These are phyloP conservation scores for Apodospora peruviana DNA, from an alignment of 495 filamentous ascomycete species.

Conservation along the genomic window DNA sequence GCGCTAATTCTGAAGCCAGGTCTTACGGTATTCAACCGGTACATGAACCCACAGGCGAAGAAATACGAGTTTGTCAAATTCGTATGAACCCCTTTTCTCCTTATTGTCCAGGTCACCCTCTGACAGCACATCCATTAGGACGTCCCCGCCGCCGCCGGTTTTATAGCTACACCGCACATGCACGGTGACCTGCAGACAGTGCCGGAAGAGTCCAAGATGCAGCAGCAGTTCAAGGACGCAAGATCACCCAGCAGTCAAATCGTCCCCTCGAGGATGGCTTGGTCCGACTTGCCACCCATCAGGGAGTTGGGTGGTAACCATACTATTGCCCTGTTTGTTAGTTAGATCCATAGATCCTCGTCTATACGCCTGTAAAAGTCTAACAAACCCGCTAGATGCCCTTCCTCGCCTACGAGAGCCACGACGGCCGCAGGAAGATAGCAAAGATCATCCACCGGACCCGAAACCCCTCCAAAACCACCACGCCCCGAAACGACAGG, in stretches of 20 bases:
- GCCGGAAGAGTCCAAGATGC: background rate
- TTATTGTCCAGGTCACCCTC: background rate
- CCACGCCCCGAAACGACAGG: background rate
- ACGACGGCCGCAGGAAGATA: constrained; percentile 1
- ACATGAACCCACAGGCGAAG: constrained; percentile 10
- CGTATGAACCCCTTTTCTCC: background rate
- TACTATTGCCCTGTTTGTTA: constrained; percentile 5
- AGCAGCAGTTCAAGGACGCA: background rate
- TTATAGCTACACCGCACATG: background rate
- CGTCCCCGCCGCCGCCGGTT: background rate
- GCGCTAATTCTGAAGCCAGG: background rate
- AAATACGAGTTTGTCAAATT: constrained; percentile 1
- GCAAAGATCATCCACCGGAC: background rate
- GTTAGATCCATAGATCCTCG: background rate
- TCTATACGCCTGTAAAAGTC: background rate
- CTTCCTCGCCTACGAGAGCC: constrained; percentile 9
- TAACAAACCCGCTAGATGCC: constrained; percentile 7
- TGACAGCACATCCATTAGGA: too few relatives aligned
- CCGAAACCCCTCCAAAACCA: background rate
- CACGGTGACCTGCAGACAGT: background rate
- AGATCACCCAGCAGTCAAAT: too few relatives aligned
- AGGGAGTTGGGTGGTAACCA: background rate
- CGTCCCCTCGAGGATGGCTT: background rate
- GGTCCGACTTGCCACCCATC: background rate
- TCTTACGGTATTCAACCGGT: constrained; percentile 6